These are phyloP conservation scores for Lachnellula cervina DNA, from an alignment of 2,329 filamentous ascomycete species.

Conservation along the genomic window DNA sequence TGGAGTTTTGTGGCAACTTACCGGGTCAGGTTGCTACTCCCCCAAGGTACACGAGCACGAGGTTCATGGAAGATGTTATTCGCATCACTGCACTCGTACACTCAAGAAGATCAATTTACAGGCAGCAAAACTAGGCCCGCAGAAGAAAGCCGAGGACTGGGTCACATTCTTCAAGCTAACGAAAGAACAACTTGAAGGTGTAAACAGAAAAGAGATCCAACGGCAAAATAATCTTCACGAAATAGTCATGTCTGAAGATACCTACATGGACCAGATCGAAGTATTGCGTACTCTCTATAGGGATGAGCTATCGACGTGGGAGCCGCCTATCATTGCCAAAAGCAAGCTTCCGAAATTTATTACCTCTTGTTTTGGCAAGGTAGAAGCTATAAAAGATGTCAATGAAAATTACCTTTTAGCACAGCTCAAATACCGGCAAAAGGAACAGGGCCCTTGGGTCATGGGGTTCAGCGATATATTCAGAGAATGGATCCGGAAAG, in stretches of 20 bases:
- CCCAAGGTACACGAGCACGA: constrained; percentile 66
- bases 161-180: constrained; percentile 80
- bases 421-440: constrained; percentile 93
- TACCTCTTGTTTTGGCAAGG: constrained; percentile 80
- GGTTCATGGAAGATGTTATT: constrained; percentile 77
- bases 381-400: constrained; percentile 80
- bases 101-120: constrained; percentile 90
- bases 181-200: constrained; percentile 66
- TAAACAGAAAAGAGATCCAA: constrained; percentile 81
- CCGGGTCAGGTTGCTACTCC: constrained; percentile 86
- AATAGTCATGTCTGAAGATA: constrained; percentile 88
- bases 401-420: constrained; percentile 91
- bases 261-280: constrained; percentile 83
- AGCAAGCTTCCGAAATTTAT: constrained; percentile 77
- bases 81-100: constrained; percentile 87
- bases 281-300: constrained; percentile 81
- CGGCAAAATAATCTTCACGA: constrained; percentile 94
- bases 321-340: constrained; percentile 76
- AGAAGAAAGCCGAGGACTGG: constrained; percentile 73
- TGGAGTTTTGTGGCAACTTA: constrained; percentile 90
- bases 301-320: constrained; percentile 66
- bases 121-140: constrained; percentile 63
- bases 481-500: constrained; percentile 96
- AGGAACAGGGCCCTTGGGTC: constrained; percentile 94
- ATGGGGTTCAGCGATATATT: constrained; percentile 95